These are phyloP conservation scores for Scheffersomyces ergatensis DNA, from an alignment of 805 yeast genomes.

Conservation along the genomic window DNA sequence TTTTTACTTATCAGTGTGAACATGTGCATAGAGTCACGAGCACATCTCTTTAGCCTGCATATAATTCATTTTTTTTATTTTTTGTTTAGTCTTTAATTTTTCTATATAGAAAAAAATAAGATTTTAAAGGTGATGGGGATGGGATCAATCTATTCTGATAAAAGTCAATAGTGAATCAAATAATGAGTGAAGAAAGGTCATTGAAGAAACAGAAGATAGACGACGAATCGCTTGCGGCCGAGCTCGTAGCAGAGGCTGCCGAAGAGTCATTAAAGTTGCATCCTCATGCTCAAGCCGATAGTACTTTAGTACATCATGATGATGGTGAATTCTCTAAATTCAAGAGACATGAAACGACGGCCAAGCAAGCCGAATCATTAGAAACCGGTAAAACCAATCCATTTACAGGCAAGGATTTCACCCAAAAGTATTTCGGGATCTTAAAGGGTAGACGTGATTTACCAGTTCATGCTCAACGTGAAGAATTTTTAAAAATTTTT, in stretches of 20 bases:
- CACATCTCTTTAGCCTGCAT: too few species aligned
- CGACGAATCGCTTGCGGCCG: slow-evolving; percentile 53
- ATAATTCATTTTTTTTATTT: too few species aligned
- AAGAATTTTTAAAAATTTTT: slow-evolving; percentile 79
- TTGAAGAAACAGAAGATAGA: slow-evolving; percentile 49
- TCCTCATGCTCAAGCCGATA: slow-evolving; percentile 40
- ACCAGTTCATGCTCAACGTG: slow-evolving; percentile 93
- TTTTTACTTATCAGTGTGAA: too few species aligned
- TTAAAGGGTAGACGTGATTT: slow-evolving; percentile 76
- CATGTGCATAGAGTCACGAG: too few species aligned
- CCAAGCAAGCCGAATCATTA: slow-evolving; percentile 55
- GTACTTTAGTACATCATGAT: slow-evolving; percentile 52
- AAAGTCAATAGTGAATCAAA: neutral
- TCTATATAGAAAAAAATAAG: too few species aligned
- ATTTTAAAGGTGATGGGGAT: too few species aligned
- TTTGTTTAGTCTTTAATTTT: too few species aligned
- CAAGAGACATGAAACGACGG: slow-evolving; percentile 63
- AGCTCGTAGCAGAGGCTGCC: slow-evolving; percentile 64
- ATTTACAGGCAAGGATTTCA: slow-evolving; percentile 67
- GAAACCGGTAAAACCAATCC: slow-evolving; percentile 68
- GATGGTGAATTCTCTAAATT: slow-evolving; percentile 61
- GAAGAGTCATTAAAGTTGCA: slow-evolving; percentile 51
- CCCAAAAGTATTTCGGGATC: slow-evolving; percentile 72
- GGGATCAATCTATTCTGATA: too few species aligned
- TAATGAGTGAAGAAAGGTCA: slow-evolving; percentile 34